Evolutionary conservation across 2,329 filamentous ascomycete species (phyloP).

Genomic region (Nemania sp.): DNA sequence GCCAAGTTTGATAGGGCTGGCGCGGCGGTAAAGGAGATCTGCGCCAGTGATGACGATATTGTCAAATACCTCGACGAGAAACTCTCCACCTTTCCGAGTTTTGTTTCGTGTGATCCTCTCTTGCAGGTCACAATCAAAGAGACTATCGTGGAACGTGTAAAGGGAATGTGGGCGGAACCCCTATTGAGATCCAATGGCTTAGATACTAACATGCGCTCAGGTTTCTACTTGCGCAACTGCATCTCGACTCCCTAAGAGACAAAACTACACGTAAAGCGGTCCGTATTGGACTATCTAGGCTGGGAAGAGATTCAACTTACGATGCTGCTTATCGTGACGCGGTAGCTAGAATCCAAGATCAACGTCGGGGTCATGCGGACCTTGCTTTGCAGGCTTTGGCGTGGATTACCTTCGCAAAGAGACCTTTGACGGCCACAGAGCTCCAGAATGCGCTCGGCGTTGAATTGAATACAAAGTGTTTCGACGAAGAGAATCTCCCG

Average conservation of each 20-base stretch:
- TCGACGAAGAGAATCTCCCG: slow-evolving; percentile 43
- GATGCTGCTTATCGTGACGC: slow-evolving; percentile 46
- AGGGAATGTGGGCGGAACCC: slow-evolving; percentile 37
- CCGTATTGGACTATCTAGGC: slow-evolving; percentile 34
- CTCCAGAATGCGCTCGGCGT: slow-evolving; percentile 49
- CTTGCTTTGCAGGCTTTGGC: slow-evolving; percentile 44
- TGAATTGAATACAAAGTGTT: slow-evolving; percentile 28
- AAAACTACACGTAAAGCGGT: slow-evolving; percentile 41
- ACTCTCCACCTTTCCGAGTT: slow-evolving; percentile 27
- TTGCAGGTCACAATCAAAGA: slow-evolving; percentile 31
- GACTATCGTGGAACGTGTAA: slow-evolving; percentile 31
- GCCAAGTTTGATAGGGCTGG: slow-evolving; percentile 18
- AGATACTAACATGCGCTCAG: slow-evolving; percentile 28
- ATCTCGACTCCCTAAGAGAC: slow-evolving; percentile 41
- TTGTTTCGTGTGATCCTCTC: slow-evolving; percentile 20
- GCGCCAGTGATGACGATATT: slow-evolving; percentile 41
- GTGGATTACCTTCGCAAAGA: slow-evolving; percentile 46
- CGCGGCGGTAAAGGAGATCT: slow-evolving; percentile 35
- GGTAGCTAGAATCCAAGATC: slow-evolving; percentile 47
- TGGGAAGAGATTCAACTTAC: slow-evolving; percentile 41
- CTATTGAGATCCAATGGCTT: neutral
- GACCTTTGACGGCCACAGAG: slow-evolving; percentile 41
- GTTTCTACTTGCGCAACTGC: slow-evolving; percentile 46
- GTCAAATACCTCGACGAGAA: slow-evolving; percentile 35
- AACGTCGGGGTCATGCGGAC: slow-evolving; percentile 36